Base-by-base conservation (phyloP, 75 land plant genomes). In the Pseudotsuga menziesii region DNA sequence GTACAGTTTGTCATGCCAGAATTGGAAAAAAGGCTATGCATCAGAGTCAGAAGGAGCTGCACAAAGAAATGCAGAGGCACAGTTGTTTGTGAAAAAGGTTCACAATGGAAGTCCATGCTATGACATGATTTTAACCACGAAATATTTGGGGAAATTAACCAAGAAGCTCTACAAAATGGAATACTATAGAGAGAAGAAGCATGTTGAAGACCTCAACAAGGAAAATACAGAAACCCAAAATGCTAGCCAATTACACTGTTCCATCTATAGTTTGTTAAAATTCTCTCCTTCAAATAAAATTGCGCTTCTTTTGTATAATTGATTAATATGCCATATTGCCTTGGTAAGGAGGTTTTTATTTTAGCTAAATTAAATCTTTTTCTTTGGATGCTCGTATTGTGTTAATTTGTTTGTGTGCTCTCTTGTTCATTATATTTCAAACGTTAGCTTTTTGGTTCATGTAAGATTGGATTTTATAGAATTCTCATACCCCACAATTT, bases 221-320 rank as follows among this genome's bases (percentile, higher is more conserved):
- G 72, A 39, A 67, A 67, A 36, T 39, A 6, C 22, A 7, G 72
- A 67, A 67, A 35, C 8, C 36, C 44, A 67, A 67, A 67, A 67
- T 67, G 48, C 72, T 39, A 36, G 3, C 39, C 41, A 36, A 39
- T 32, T 67, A 67, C 72, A n/a, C 13, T 39, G 44, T 39, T 67
- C 72, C 41, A 67, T 67, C 23, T 67, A 39, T 39, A 67, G 72
- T 67, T 67, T 67, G 72, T 39, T 67, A 2, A 67, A 67, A 67
- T 67, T 67, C 52, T 67, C 72, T 67, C 44, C 72, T 67, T 67
- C 72, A 2, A 39, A 67, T 67, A 67, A 67, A 67, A 35, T 39
- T 39, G 20, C 36, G 19, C 23, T 67, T 41, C 36, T 67, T 67
- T 67, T 67, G 44, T 67, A 67, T 39, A 11, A 39, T 39, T 67